Conservation (phyloP, 805 yeast genomes). For the Candida anglica region DNA sequence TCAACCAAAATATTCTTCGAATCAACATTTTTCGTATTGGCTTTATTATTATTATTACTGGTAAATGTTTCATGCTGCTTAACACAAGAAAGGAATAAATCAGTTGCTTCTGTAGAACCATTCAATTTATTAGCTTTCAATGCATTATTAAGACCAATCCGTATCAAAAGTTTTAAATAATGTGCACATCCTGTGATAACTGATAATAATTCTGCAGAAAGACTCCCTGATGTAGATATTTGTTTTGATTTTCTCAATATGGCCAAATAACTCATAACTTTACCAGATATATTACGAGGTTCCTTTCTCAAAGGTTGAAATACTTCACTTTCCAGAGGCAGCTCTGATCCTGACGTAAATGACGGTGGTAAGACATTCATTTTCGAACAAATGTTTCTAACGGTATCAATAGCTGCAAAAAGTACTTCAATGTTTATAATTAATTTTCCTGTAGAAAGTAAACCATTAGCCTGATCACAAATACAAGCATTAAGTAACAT, state of each 20-base stretch:
- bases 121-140: slow-evolving; percentile 59
- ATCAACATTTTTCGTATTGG: slow-evolving; percentile 4
- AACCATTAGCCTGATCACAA: slow-evolving; percentile 64
- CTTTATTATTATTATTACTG: neutral
- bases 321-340: slow-evolving; percentile 11
- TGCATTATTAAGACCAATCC: slow-evolving; percentile 76
- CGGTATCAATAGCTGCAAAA: slow-evolving; percentile 67
- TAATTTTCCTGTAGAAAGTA: slow-evolving; percentile 65
- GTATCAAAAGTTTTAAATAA: slow-evolving; percentile 76
- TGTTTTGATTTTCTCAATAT: slow-evolving; percentile 61
- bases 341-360: neutral
- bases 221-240: slow-evolving; percentile 33
- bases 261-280: slow-evolving; percentile 84
- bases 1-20: neutral
- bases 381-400: slow-evolving; percentile 21
- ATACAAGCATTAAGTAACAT: slow-evolving; percentile 84
- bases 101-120: slow-evolving; percentile 58
- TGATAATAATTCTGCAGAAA: slow-evolving; percentile 67
- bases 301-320: slow-evolving; percentile 47
- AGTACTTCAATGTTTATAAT: slow-evolving; percentile 72
- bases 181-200: slow-evolving; percentile 91
- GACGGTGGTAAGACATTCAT: neutral
- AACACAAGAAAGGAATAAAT: slow-evolving; percentile 55
- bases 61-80: slow-evolving; percentile 26
- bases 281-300: slow-evolving; percentile 85